Base-by-base conservation (phyloP, 164 flowering plant species). In the Magnolia changhungtana region DNA sequence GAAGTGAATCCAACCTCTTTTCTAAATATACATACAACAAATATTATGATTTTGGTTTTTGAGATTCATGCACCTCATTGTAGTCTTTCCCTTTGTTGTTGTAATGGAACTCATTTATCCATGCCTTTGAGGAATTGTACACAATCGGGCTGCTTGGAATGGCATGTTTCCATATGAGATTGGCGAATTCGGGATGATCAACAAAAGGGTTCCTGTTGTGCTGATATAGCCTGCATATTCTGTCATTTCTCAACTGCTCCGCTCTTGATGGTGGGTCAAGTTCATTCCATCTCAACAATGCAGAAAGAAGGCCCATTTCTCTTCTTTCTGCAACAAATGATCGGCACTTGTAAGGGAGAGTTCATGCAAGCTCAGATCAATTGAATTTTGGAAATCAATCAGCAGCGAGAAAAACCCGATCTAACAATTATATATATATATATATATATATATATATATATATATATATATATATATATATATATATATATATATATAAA, bases 171-270 rank as follows among this genome's bases (percentile, higher is more conserved):
- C 88, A 88, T 74, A 88, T 83, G 72, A 78, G 85, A 77, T 82
- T 77, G 24, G 87, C 88, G 49, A 78, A 88, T 71, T 88, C 90
- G 63, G 88, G 90, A 80, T 86, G 90, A 78, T 87, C 90, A 64
- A 87, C 80, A 55, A 87, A 87, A 75, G 90, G 90, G 73, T 87
- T 87, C 78, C 90, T 80, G 67, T 87, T 87, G 75, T 86, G 90
- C 81, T 86, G 90, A 78, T 86, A 87, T 10, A 82, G 78, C 74
- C 61, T 75, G 79, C 88, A 87, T 68, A 87, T 77, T 79, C 88
- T 84, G 16, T 86, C 82, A 83, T 86, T 87, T 78, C 88, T 81
- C 77, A 86, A 67, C 74, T 80, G 79, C 84, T 88, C 88, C 67
- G 79, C 83, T 80, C 80, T 81, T 72, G 90, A 88, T 55, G 90